Base-by-base conservation (phyloP, 176 grass and related monocot genomes). In the Cenchrus fungigraminus region DNA sequence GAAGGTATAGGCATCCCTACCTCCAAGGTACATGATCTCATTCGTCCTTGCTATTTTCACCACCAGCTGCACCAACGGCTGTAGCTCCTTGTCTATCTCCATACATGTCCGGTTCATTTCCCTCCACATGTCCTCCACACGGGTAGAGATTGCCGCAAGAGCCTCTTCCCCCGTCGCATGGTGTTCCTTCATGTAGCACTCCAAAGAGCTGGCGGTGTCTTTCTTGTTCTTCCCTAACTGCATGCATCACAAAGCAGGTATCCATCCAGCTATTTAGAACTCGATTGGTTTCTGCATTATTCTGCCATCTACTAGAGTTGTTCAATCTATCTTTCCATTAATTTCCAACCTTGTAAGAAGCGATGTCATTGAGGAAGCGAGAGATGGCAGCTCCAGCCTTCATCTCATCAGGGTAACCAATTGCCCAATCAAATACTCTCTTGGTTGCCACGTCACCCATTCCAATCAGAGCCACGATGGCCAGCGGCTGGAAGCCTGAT, bases 101-200 rank as follows among this genome's bases (percentile, higher is more conserved):
- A 84, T 40, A 8, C 32, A 66, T 1, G 12, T 71, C 4, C 0
- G 8, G 32, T 75, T 84, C 1, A 66, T 53, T 2, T 4, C 54
- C 60, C 60, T 84, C 71, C 82, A 75, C 20, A 5, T 51, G 1
- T 54, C 52, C 46, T 84, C 71, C 1, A 1, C 16, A 12, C 74
- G 1, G 4, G 82, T 6, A 9, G 29, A 20, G 12, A 75, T 13
- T 0, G 58, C 71, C 12, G 45, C 59, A 3, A 10, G 19, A 1
- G 82, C 71, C 46, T 53, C 59, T 4, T 84, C 71, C 46, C 29
- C 46, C 6, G 59, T 42, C 4, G 5, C 71, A 9, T 76, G 14
- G 52, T 11, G 72, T 46, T 84, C 59, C 19, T 4, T 25, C 82
- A 84, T 76, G 34, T 84, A 76, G n/a, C 72, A 76, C 61, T 84